A percentile compares a stretch with the other conserved stretches of the same genome.
Evolutionary conservation across 352 stramenopile genomes (phyloP).

Genomic region (Phytophthora brassicae): DNA sequence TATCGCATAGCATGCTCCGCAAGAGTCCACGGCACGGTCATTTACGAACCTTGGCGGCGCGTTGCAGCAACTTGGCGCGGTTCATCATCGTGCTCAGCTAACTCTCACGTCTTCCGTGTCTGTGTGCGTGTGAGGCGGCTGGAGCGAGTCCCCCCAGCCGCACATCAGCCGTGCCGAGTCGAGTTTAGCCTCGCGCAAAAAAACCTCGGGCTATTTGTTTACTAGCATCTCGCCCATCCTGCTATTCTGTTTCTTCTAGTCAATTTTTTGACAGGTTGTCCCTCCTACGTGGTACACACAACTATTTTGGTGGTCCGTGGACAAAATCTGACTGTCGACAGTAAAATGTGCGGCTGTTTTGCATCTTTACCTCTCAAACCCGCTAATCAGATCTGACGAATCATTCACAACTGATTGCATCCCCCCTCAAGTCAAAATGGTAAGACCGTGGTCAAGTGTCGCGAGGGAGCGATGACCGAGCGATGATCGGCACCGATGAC

Average conservation of each 20-base stretch:
- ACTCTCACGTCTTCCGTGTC: conserved; percentile 45
- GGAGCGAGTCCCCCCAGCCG: conserved; percentile 30
- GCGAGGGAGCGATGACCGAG: background rate
- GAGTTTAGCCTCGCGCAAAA: conserved; percentile 18
- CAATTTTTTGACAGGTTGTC: too few species aligned
- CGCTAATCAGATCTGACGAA: background rate
- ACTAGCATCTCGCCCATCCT: conserved; percentile 16
- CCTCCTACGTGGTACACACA: conserved; percentile 16
- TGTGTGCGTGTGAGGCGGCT: conserved; percentile 43
- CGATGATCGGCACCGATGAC: background rate
- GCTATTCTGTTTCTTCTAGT: background rate
- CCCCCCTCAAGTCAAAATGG: conserved; percentile 18
- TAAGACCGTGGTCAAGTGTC: conserved; percentile 19
- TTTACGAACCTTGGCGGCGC: conserved; percentile 67
- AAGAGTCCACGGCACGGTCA: background rate
- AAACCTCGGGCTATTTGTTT: conserved; percentile 19
- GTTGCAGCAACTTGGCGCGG: conserved; percentile 69
- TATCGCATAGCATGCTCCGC: too few species aligned
- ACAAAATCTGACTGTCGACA: background rate
- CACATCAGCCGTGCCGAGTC: conserved; percentile 26
- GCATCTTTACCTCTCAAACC: background rate
- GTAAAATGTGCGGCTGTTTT: conserved; percentile 20
- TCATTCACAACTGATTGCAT: background rate
- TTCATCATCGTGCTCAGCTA: conserved; percentile 72
- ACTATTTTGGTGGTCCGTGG: conserved; percentile 22